Evolutionary conservation across 306 rosid species (phyloP), one percentile per base, ranked within the genome.

Genomic region (Argentina anserina): DNA sequence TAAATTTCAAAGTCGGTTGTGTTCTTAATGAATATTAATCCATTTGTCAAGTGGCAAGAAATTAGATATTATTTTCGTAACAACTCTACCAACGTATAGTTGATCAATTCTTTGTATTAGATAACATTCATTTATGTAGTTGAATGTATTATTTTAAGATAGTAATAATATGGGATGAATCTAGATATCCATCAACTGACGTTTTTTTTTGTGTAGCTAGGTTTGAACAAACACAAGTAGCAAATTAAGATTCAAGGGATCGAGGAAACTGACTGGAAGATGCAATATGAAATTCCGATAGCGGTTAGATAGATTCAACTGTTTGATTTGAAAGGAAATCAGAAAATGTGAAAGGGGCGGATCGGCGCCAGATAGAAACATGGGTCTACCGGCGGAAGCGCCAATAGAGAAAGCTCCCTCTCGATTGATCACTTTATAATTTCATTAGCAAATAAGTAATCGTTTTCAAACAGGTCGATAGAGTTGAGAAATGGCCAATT

Each of bases 381-480:
- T 55, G 61, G 61, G 61, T 55, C 56, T 14, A 29, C 29, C 60
- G 28, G 0, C 7, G 58, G 26, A 20, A 55, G 20, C 45, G 21
- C 61, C 45, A 46, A 31, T 29, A 3, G 13, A 47, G 72, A 68
- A 49, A 69, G 43, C 61, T 49, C 46, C 66, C n/a, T n/a, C n/a
- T n/a, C n/a, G n/a, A n/a, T n/a, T n/a, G n/a, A n/a, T n/a, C n/a
- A n/a, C 12, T 20, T 69, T 50, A 61, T 78, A 73, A 60, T 80
- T 75, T 39, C 1, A 8, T 40, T 76, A 34, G 28, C 73, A 3
- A 1, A 73, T 78, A 58, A 58, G 14, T 28, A 73, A 45, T 75
- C 60, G 50, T 83, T 85, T 85, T 78, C 87, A 79, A 89, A 85
- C 69, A 36, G 76, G 74, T 78, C 69, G 87, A 85, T 80, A 74